Base-by-base conservation (phyloP, 768 basidiomycete genomes). In the Cystofilobasidium ferigula region DNA sequence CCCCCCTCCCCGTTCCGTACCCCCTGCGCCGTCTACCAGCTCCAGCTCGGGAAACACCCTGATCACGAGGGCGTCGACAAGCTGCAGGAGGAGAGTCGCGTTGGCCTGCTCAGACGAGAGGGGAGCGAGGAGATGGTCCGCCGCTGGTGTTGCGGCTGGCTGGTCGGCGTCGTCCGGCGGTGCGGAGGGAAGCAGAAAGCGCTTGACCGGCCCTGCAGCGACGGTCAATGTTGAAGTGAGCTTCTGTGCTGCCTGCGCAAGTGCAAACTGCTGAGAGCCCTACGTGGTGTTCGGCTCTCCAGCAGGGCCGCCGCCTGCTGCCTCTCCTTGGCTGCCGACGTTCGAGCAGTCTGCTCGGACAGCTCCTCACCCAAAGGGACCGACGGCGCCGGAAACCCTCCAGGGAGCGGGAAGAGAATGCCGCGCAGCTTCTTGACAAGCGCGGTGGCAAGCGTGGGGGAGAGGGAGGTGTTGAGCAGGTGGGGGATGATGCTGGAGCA, bases 351-450 rank as follows among this genome's bases (percentile, higher is more conserved):
- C 40, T 42, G 10, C 40, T 10, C n/a, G n/a, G n/a, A n/a, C n/a
- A n/a, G n/a, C n/a, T n/a, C n/a, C n/a, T n/a, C n/a, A n/a, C n/a
- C 40, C 40, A 42, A 10, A 10, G 40, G 40, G 20, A 48, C 16
- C 16, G 45, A 7, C 20, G 45, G 22, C 13, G 45, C 22, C 45
- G 45, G 22, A 20, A 13, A n/a, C 9, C 22, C 45, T 6, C 10
- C 22, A 12, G 45, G 22, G 10, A 13, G 45, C 0, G 94, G 93
- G 73, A 94, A 98, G 32, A 98, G 79, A 10, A 85, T 81, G 12
- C 80, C 80, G 71, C 88, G 89, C 18, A 84, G 77, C 6, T 80
- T 72, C 42, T 82, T 81, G 42, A 84, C 78, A 32, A 81, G 74
- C 36, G 78, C 78, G 24, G 85, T 79, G 30, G 88, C 74, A 58